phyloP scores from a whole-genome alignment of 1,284 basidiomycete genomes.

The Vanrija pseudolonga region DNA sequence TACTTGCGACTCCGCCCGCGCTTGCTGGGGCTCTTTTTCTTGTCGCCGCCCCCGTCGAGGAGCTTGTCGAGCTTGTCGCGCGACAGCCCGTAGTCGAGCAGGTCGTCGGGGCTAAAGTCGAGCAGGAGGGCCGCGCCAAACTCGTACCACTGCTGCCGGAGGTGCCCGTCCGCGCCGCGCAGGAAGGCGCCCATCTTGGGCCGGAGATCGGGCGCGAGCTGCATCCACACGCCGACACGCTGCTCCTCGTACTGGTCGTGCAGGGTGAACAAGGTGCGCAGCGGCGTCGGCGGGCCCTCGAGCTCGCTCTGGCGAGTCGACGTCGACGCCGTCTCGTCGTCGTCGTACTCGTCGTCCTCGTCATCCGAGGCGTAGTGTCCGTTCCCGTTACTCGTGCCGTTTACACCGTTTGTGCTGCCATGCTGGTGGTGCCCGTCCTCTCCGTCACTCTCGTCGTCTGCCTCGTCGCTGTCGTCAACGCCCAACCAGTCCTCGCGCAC shows the following conservation, averaged over 20 bases:
- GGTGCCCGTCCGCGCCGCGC: conserved; percentile 24
- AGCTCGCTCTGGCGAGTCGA: conserved; percentile 5
- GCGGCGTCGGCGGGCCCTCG: conserved; percentile 19
- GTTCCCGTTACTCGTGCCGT: too few species aligned
- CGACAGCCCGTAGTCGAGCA: conserved; percentile 23
- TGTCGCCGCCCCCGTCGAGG: conserved; percentile 14
- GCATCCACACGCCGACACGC: conserved; percentile 31
- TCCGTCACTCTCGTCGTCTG: too few species aligned
- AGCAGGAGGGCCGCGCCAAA: conserved; percentile 25
- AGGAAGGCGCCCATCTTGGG: conserved; percentile 31
- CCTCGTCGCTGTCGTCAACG: conserved; percentile 10
- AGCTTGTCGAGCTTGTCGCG: conserved; percentile 35
- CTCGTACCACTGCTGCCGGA: conserved; percentile 33
- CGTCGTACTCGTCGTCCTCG: conserved; percentile 3
- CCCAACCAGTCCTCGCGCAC: background rate
- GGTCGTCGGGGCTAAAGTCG: conserved; percentile 15
- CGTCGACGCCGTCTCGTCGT: conserved; percentile 18
- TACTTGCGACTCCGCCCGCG: too few species aligned
- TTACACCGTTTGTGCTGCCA: too few species aligned
- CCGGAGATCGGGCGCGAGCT: conserved; percentile 13
- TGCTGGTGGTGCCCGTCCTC: too few species aligned
- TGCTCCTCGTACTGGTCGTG: conserved; percentile 39
- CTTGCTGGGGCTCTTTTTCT: background rate
- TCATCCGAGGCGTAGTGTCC: conserved; percentile 2
- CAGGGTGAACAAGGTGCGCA: conserved; percentile 28